Evolutionary conservation across 768 basidiomycete genomes (phyloP).

Genomic region (Amanita thiersii): DNA sequence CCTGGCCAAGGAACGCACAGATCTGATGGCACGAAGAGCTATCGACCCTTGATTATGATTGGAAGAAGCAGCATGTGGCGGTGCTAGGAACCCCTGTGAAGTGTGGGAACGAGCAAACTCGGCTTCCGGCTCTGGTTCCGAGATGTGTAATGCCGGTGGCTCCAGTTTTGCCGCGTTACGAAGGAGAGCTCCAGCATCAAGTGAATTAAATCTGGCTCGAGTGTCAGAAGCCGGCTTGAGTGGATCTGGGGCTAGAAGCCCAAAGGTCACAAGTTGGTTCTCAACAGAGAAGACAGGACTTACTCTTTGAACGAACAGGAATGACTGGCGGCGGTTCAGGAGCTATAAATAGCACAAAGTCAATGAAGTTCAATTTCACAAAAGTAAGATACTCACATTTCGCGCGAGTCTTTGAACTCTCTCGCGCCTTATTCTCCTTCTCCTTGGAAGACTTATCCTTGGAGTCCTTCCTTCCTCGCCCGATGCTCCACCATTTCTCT

Average conservation of each 20-base stretch:
- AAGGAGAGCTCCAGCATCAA: constrained; percentile 35
- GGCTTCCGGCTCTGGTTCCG: constrained; percentile 13
- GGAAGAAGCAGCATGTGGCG: constrained; percentile 19
- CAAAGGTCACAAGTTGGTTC: neutral
- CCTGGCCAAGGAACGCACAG: constrained; percentile 62
- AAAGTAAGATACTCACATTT: constrained; percentile 29
- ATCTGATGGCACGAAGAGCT: constrained; percentile 71
- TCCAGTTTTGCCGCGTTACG: constrained; percentile 24
- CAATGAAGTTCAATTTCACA: neutral
- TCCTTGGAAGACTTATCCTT: constrained; percentile 50
- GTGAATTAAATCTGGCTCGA: constrained; percentile 57
- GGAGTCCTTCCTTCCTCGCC: constrained; percentile 64
- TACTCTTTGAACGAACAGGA: constrained; percentile 32
- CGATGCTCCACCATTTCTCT: constrained; percentile 80
- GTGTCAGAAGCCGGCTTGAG: constrained; percentile 22
- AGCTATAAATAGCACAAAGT: constrained; percentile 17
- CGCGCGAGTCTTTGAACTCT: constrained; percentile 18
- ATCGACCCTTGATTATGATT: constrained; percentile 47
- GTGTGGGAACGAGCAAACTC: constrained; percentile 28
- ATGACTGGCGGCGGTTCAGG: constrained; percentile 24
- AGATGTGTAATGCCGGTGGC: constrained; percentile 8
- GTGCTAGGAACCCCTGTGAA: constrained; percentile 29
- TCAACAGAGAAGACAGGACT: constrained; percentile 8
- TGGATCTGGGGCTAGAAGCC: constrained; percentile 42
- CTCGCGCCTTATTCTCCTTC: constrained; percentile 27